Conservation (phyloP, 176 grass and related monocot genomes). For the Eragrostis curvula region DNA sequence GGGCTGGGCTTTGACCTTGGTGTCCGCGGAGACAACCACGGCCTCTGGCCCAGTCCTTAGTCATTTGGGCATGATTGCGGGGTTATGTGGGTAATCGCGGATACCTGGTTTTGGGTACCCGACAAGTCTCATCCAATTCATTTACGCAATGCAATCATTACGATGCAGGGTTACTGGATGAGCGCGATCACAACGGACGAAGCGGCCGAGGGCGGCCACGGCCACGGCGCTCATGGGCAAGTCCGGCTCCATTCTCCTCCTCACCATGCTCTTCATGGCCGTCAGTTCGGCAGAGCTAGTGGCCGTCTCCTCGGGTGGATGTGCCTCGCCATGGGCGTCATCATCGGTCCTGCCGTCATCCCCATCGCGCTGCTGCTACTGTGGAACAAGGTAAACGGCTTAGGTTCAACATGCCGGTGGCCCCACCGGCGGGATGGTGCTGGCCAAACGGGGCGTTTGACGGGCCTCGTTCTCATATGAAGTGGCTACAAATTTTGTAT, state of each 20-base stretch:
- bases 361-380: constrained; percentile 76
- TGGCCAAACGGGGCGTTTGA: too few relatives aligned
- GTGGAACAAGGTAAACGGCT: constrained; percentile 75
- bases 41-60: too few relatives aligned
- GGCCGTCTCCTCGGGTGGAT: constrained; percentile 86
- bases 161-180: constrained; percentile 69
- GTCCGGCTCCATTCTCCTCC: constrained; percentile 71
- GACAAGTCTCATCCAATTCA: background rate
- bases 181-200: constrained; percentile 71
- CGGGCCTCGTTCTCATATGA: too few relatives aligned
- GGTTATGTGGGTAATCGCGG: too few relatives aligned
- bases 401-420: too few relatives aligned
- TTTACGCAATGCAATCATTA: background rate
- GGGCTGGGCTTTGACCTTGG: too few relatives aligned
- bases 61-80: too few relatives aligned
- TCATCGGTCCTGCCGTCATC: constrained; percentile 72
- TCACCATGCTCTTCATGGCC: constrained; percentile 91
- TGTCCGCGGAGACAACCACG: too few relatives aligned
- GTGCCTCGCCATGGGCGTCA: constrained; percentile 81
- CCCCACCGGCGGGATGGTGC: too few relatives aligned
- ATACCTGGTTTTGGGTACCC: too few relatives aligned
- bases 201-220: constrained; percentile 68
- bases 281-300: constrained; percentile 75
- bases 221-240: constrained; percentile 76
- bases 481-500: too few relatives aligned